phyloP scores from a whole-genome alignment of 768 basidiomycete species.

The Gyrodon lividus region DNA sequence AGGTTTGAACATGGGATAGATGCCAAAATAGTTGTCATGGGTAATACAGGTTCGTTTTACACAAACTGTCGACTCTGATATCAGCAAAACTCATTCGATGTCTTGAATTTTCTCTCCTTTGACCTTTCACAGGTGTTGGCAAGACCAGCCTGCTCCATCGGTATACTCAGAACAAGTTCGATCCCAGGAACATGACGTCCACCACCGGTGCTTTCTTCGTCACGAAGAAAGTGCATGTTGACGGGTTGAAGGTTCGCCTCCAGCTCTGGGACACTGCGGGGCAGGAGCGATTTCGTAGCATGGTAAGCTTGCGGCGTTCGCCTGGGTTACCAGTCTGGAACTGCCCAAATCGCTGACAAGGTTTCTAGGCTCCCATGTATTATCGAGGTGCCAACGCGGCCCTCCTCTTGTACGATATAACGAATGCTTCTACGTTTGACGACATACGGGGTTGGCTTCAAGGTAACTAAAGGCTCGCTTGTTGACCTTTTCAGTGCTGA shows the following conservation, averaged over 20 bases:
- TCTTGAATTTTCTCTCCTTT: conserved; percentile 4
- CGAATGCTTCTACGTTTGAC: conserved; percentile 83
- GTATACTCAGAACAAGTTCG: conserved; percentile 89
- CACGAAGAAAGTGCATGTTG: conserved; percentile 85
- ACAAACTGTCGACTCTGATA: conserved; percentile 8
- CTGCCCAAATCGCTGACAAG: conserved; percentile 15
- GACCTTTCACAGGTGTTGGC: conserved; percentile 64
- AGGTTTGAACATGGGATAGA: conserved; percentile 84
- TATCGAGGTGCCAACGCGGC: conserved; percentile 96
- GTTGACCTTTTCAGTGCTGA: not conserved
- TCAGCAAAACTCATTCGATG: conserved; percentile 32
- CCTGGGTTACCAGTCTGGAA: conserved; percentile 4
- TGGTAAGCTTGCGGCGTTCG: conserved; percentile 49
- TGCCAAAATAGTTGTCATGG: conserved; percentile 95
- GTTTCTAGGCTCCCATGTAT: conserved; percentile 85
- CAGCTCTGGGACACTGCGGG: conserved; percentile 95
- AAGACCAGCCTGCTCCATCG: conserved; percentile 90
- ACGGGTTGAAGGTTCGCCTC: conserved; percentile 81
- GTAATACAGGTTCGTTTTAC: conserved; percentile 57
- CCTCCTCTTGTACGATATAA: conserved; percentile 92
- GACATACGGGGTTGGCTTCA: conserved; percentile 91
- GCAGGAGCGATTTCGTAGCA: conserved; percentile 89
- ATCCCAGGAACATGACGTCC: conserved; percentile 83
- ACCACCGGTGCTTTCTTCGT: conserved; percentile 94
- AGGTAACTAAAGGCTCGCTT: conserved; percentile 46